These are phyloP conservation scores for Adansonia gregorii DNA, from an alignment of 441 rosid genomes.

Conservation along the genomic window DNA sequence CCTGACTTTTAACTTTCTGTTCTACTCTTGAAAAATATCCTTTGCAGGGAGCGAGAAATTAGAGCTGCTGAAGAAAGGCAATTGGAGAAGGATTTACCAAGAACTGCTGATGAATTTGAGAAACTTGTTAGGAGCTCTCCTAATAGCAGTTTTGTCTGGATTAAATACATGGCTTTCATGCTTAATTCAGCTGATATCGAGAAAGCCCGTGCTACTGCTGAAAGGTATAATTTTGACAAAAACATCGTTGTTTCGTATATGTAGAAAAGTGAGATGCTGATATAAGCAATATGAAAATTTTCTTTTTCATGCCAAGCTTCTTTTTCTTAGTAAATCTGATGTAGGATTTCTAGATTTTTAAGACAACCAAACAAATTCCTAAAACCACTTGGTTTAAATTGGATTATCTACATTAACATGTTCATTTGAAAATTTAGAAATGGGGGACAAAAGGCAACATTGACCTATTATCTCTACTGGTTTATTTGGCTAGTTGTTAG, in stretches of 20 bases:
- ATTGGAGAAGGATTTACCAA: conserved; percentile 80
- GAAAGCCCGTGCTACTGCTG: conserved; percentile 94
- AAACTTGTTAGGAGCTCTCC: conserved; percentile 90
- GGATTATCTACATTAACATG: not conserved
- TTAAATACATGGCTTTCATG: conserved; percentile 89
- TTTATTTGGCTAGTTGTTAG: conserved; percentile 9
- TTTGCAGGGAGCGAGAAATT: conserved; percentile 79
- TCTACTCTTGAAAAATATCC: conserved; percentile 30
- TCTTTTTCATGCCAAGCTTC: not conserved
- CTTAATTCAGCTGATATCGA: conserved; percentile 77
- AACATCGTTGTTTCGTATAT: not conserved
- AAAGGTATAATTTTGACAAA: conserved; percentile 58
- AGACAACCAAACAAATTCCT: not conserved
- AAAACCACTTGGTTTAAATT: not conserved
- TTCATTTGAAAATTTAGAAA: not conserved
- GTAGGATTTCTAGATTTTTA: not conserved
- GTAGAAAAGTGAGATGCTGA: conserved; percentile 15
- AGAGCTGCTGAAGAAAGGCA: conserved; percentile 93
- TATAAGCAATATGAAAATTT: not conserved
- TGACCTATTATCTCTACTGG: not conserved
- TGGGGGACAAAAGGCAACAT: not conserved
- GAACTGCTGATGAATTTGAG: conserved; percentile 91
- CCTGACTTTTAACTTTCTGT: conserved; percentile 4
- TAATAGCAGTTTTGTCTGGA: conserved; percentile 92
- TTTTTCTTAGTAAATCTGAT: not conserved